phyloP scores from a whole-genome alignment of 2,329 filamentous ascomycete genomes.

The Corinectria fuckeliana region DNA sequence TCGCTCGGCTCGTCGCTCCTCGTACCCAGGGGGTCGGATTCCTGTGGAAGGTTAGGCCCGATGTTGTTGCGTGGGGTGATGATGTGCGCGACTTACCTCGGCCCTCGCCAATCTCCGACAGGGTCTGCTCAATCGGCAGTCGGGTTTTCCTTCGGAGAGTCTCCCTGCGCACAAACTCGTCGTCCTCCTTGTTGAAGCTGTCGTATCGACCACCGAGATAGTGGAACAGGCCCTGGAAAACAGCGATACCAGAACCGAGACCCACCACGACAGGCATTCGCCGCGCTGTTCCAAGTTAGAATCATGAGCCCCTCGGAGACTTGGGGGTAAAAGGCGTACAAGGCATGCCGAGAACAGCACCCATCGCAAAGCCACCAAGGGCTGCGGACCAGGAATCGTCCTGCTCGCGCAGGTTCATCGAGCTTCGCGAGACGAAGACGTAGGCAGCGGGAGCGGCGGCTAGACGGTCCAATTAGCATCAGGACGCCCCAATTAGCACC shows the following conservation, averaged over 20 bases:
- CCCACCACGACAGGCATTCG: slow-evolving; percentile 75
- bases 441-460: slow-evolving; percentile 70
- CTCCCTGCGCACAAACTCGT: slow-evolving; percentile 80
- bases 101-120: slow-evolving; percentile 84
- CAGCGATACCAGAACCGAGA: slow-evolving; percentile 64
- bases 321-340: slow-evolving; percentile 59
- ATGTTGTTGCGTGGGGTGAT: not conserved
- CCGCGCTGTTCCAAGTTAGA: slow-evolving; percentile 40
- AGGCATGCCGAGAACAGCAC: slow-evolving; percentile 73
- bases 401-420: slow-evolving; percentile 85
- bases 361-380: slow-evolving; percentile 78
- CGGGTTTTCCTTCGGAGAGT: slow-evolving; percentile 75
- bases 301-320: slow-evolving; percentile 1
- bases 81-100: slow-evolving; percentile 66
- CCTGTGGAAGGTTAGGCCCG: slow-evolving; percentile 56
- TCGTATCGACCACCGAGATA: slow-evolving; percentile 69
- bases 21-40: slow-evolving; percentile 81
- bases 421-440: slow-evolving; percentile 76
- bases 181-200: slow-evolving; percentile 61
- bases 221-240: slow-evolving; percentile 68
- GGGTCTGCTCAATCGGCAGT: slow-evolving; percentile 77
- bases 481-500: slow-evolving; percentile 26
- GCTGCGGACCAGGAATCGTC: slow-evolving; percentile 79
- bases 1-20: slow-evolving; percentile 80
- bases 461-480: slow-evolving; percentile 52